These are phyloP conservation scores for Xylaria multiplex DNA, from an alignment of 2,329 filamentous ascomycete genomes.

Conservation along the genomic window DNA sequence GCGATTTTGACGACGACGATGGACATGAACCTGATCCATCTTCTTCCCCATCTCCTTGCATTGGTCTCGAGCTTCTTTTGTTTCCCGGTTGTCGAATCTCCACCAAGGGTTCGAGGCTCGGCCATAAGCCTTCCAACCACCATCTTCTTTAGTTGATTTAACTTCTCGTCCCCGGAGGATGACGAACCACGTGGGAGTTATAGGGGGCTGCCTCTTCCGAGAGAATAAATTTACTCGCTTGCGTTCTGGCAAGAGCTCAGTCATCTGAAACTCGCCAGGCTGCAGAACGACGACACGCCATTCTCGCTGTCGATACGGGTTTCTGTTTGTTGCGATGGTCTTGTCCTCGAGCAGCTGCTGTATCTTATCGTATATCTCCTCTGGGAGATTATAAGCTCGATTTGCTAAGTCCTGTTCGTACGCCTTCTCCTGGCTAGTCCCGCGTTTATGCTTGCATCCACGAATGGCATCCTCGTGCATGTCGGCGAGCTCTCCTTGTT, in stretches of 20 bases:
- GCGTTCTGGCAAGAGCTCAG: conserved; percentile 41
- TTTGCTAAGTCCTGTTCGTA: conserved; percentile 44
- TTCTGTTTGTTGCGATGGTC: conserved; percentile 37
- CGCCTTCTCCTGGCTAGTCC: conserved; percentile 33
- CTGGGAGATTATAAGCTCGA: conserved; percentile 34
- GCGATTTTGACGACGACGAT: neutral
- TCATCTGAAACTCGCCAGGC: conserved; percentile 41
- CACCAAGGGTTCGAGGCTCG: conserved; percentile 43
- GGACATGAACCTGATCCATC: conserved; percentile 21
- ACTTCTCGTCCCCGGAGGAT: conserved; percentile 42
- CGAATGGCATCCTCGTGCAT: conserved; percentile 36
- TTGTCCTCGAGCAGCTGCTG: conserved; percentile 39
- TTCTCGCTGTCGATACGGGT: conserved; percentile 40
- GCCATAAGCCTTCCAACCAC: conserved; percentile 38
- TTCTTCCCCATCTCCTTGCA: conserved; percentile 35
- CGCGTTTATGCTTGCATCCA: conserved; percentile 30
- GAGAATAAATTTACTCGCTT: conserved; percentile 40
- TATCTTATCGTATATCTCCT: conserved; percentile 33
- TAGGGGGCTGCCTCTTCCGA: conserved; percentile 28
- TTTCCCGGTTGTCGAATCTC: conserved; percentile 38
- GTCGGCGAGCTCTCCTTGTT: conserved; percentile 41
- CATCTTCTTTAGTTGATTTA: conserved; percentile 40
- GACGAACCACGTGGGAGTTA: conserved; percentile 34
- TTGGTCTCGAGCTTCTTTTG: conserved; percentile 33
- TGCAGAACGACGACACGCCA: conserved; percentile 42